Evolutionary conservation across 148 eudicot species (phyloP).

Genomic region (Euryodendron excelsum): DNA sequence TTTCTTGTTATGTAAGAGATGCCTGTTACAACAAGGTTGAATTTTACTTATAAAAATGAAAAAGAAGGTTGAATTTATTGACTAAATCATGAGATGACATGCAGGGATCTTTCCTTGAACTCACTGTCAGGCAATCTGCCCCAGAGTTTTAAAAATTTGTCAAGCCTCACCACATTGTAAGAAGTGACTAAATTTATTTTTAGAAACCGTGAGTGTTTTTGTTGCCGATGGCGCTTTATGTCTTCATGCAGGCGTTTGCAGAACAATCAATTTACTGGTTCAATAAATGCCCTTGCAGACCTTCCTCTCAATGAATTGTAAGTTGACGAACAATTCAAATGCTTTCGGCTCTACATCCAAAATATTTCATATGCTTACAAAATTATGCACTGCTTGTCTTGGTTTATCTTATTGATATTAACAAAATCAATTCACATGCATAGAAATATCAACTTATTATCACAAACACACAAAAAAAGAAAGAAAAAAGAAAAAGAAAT

Average conservation of each 20-base stretch:
- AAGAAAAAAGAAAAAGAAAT: no score
- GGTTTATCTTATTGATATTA: neutral
- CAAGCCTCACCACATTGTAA: constrained; percentile 50
- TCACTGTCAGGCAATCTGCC: constrained; percentile 51
- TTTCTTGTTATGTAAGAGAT: neutral
- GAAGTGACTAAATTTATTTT: constrained; percentile 18
- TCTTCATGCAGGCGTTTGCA: constrained; percentile 46
- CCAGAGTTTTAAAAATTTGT: constrained; percentile 43
- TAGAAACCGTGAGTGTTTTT: neutral
- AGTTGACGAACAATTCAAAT: constrained; percentile 24
- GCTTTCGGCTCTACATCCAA: neutral
- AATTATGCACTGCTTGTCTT: neutral
- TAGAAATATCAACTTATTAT: no score
- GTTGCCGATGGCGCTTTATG: constrained; percentile 8
- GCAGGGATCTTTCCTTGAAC: constrained; percentile 71
- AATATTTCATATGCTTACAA: neutral
- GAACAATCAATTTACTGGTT: constrained; percentile 58
- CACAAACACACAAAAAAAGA: no score
- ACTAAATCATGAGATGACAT: constrained; percentile 8
- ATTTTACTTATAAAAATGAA: neutral
- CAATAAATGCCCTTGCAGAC: constrained; percentile 51
- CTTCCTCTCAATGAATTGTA: constrained; percentile 59
- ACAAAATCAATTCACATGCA: no score
- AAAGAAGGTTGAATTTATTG: neutral
- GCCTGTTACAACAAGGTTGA: neutral